Evolutionary conservation across 2,329 filamentous ascomycete species (phyloP), one percentile per base, ranked within the genome.

Genomic region (Aspergillus glaucus): DNA sequence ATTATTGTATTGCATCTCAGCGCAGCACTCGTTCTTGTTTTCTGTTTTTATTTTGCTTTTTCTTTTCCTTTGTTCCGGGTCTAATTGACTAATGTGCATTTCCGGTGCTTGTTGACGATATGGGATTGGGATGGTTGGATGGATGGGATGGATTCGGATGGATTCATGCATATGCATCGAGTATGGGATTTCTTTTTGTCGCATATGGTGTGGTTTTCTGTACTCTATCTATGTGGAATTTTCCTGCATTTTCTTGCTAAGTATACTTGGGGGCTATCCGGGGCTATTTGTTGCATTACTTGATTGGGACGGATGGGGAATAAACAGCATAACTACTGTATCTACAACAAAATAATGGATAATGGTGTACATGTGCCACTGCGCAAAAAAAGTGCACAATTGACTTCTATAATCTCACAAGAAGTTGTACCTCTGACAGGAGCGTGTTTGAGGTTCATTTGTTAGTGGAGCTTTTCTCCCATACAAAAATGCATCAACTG

Each of bases 401-500:
- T 4, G 12, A 30, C 26, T 12, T 30, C 3, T 30, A 30, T 30
- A 30, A 30, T 12, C 4, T 30, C 26, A 30, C 10, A 12, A 30
- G 4, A 30, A 30, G 26, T 30, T 12, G 26, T 30, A 30, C 10
- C 26, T 30, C 9, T 30, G 2, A 30, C 26, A 30, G 26, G 26
- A 30, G 26, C 9, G 26, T 30, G 26, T 30, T 30, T 12, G 26
- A 30, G 10, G 26, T 30, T 30, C 26, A 30, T 30, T 30, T 30
- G 26, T 28, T 30, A 30, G 26, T 30, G 26, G 26, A 30, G 41
- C 22, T 22, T 34, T 41, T 53, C 50, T 53, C 48, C 55, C 56
- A 54, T 54, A 14, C 21, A 55, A 54, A 51, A 50, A 47, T 48
- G 48, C 53, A 48, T 53, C 47, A 49, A n/a, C 43, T 50, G 49